Evolutionary conservation across 1,139 yeast species (phyloP).

Genomic region (Blastobotrys persicus): DNA sequence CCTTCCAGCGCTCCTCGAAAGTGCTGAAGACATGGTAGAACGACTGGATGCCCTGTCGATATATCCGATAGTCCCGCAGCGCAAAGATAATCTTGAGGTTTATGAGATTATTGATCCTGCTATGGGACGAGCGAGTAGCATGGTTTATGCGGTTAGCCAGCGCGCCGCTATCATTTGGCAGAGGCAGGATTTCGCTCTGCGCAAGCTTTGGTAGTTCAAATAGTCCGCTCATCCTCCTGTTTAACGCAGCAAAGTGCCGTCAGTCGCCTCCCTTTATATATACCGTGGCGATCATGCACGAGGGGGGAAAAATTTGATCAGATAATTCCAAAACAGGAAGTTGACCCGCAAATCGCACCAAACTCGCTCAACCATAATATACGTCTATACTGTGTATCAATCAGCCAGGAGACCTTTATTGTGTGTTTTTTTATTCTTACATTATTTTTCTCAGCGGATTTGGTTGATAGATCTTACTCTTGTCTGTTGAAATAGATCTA

Average conservation of each 20-base stretch:
- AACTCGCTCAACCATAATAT: too few species aligned
- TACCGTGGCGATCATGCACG: too few species aligned
- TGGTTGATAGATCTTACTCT: too few species aligned
- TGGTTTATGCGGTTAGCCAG: slow-evolving; percentile 74
- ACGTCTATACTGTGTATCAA: too few species aligned
- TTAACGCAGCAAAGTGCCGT: neutral
- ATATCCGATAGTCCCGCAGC: slow-evolving; percentile 67
- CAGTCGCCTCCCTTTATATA: neutral
- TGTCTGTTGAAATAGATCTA: too few species aligned
- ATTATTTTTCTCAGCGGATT: neutral
- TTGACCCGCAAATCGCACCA: neutral
- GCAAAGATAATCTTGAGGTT: slow-evolving; percentile 73
- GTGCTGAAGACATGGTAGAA: slow-evolving; percentile 73
- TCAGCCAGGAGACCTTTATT: too few species aligned
- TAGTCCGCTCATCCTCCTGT: neutral
- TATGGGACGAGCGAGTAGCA: slow-evolving; percentile 64
- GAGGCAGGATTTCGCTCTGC: slow-evolving; percentile 65
- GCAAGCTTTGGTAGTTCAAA: slow-evolving; percentile 31
- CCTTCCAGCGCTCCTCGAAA: slow-evolving; percentile 49
- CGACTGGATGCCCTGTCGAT: slow-evolving; percentile 76
- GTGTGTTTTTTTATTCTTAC: too few species aligned
- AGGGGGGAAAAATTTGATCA: neutral
- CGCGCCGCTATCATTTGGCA: slow-evolving; percentile 74
- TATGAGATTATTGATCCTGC: slow-evolving; percentile 66
- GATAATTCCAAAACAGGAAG: neutral